Conservation (phyloP, 169 alveolate species). For the Cytauxzoon felis region DNA sequence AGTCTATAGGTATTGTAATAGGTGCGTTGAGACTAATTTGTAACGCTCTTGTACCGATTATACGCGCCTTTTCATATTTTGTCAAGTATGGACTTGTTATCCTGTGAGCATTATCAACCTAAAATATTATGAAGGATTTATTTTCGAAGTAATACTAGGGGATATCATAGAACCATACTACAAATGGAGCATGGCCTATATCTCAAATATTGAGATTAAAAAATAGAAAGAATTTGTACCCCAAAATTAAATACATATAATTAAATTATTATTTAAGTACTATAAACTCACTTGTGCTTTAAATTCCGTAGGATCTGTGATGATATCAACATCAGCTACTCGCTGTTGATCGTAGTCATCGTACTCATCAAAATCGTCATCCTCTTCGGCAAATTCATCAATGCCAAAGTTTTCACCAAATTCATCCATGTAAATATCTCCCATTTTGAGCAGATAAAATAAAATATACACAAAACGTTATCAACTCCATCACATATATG, state of each 20-base stretch:
- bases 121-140: background rate
- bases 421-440: constrained; percentile 66
- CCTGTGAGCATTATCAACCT: constrained; percentile 73
- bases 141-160: no score
- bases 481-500: no score
- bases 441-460: constrained; percentile 24
- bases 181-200: no score
- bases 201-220: no score
- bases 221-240: no score
- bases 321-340: constrained; percentile 64
- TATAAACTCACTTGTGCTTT: constrained; percentile 32
- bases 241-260: no score
- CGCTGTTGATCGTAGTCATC: constrained; percentile 68
- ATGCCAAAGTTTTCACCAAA: constrained; percentile 76
- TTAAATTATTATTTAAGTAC: no score
- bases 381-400: constrained; percentile 74
- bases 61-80: constrained; percentile 98
- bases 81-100: constrained; percentile 94
- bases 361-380: constrained; percentile 69
- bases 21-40: constrained; percentile 99
- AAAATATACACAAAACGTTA: no score
- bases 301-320: constrained; percentile 57
- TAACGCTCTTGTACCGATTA: constrained; percentile 99
- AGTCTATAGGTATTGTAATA: constrained; percentile 83
- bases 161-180: no score